These are phyloP conservation scores for Syncephalastrum monosporum DNA, from an alignment of 371 early-diverging fungal species.

Conservation along the genomic window DNA sequence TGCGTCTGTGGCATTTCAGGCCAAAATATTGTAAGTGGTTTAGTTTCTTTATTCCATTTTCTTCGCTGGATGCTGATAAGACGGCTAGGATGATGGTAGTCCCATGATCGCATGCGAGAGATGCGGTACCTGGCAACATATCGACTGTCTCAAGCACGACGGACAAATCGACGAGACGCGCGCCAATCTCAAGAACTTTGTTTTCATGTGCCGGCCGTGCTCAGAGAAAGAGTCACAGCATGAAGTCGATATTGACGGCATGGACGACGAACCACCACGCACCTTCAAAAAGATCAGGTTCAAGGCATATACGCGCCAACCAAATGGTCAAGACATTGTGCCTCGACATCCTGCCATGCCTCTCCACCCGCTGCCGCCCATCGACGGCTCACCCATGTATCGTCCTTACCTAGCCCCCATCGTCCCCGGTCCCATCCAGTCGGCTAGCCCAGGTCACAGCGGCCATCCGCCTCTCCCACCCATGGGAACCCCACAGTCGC, in stretches of 20 bases:
- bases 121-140: conserved; percentile 75
- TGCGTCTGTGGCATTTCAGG: conserved; percentile 61
- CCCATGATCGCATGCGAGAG: conserved; percentile 72
- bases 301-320: background rate
- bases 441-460: too few species aligned
- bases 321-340: conserved; percentile 6
- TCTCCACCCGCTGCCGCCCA: conserved; percentile 3
- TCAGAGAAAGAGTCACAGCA: conserved; percentile 14
- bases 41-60: background rate
- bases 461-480: background rate
- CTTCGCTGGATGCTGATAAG: background rate
- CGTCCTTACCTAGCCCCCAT: background rate
- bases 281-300: too few species aligned
- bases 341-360: conserved; percentile 1
- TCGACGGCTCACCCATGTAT: background rate
- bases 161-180: conserved; percentile 32
- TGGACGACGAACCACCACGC: conserved; percentile 7
- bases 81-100: conserved; percentile 64
- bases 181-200: conserved; percentile 27
- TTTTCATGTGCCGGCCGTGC: conserved; percentile 48
- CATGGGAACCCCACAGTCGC: background rate
- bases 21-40: conserved; percentile 45
- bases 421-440: too few species aligned
- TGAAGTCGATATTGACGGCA: conserved; percentile 21
- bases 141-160: conserved; percentile 57